A percentile compares a stretch with the other conserved stretches of the same genome.
phyloP scores from a whole-genome alignment of 345 rosid genomes.

The Dimocarpus longan region DNA sequence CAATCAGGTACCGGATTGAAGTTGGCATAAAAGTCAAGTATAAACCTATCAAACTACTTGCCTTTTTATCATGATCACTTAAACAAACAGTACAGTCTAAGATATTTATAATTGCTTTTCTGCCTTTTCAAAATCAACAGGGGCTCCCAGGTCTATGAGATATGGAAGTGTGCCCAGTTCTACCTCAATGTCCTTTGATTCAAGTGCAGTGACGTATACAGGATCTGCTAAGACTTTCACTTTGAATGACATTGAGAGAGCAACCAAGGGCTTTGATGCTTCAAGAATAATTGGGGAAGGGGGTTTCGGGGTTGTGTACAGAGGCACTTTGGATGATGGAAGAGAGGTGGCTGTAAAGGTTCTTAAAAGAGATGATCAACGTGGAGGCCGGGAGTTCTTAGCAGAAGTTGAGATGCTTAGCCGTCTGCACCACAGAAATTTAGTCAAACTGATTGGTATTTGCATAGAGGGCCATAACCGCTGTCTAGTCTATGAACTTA shows the following conservation, averaged over 20 bases:
- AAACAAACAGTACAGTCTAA: background rate
- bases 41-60: background rate
- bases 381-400: conserved; percentile 65
- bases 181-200: conserved; percentile 38
- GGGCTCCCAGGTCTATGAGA: conserved; percentile 21
- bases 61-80: background rate
- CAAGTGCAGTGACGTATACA: conserved; percentile 47
- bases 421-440: conserved; percentile 77
- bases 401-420: conserved; percentile 83
- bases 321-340: conserved; percentile 58
- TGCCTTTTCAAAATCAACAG: conserved; percentile 29
- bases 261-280: conserved; percentile 52
- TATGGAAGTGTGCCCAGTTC: conserved; percentile 35
- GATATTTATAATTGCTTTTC: background rate
- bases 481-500: conserved; percentile 71
- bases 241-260: conserved; percentile 51
- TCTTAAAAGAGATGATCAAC: conserved; percentile 64
- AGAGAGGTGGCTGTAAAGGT: conserved; percentile 73
- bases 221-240: conserved; percentile 58
- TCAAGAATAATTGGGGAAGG: conserved; percentile 70
- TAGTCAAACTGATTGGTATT: conserved; percentile 65
- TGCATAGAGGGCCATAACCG: conserved; percentile 51
- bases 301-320: conserved; percentile 69
- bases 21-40: background rate
- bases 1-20: conserved; percentile 42